phyloP scores from a whole-genome alignment of 2,329 filamentous ascomycete species.

The Apiospora marii region DNA sequence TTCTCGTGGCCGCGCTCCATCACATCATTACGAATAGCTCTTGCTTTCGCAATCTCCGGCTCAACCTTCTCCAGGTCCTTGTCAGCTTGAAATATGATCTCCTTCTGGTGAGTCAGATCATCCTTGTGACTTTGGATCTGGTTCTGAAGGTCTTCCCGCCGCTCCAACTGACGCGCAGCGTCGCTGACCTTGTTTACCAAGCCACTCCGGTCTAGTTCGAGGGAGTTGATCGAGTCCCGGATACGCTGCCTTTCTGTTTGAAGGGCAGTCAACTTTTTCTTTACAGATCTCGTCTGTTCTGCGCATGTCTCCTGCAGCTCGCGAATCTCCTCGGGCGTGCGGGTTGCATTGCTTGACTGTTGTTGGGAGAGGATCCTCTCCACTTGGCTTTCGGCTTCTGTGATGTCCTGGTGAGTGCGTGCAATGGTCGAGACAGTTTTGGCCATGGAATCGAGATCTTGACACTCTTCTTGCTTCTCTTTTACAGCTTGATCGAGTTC shows the following conservation, averaged over 20 bases:
- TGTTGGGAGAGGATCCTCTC: conserved; percentile 79
- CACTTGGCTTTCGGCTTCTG: conserved; percentile 75
- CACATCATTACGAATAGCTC: conserved; percentile 79
- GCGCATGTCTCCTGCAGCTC: conserved; percentile 72
- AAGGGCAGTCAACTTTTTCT: conserved; percentile 70
- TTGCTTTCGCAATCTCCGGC: conserved; percentile 78
- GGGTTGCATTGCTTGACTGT: conserved; percentile 67
- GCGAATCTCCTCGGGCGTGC: conserved; percentile 85
- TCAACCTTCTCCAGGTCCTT: conserved; percentile 76
- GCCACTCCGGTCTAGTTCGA: conserved; percentile 83
- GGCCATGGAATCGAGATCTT: conserved; percentile 77
- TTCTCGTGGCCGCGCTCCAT: conserved; percentile 74
- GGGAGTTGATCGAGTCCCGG: conserved; percentile 69
- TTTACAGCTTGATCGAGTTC: conserved; percentile 72
- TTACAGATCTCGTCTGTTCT: conserved; percentile 72
- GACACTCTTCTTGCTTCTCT: conserved; percentile 69
- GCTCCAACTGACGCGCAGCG: conserved; percentile 78
- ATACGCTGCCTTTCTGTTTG: conserved; percentile 75
- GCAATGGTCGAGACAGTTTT: conserved; percentile 80
- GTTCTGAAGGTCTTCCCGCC: conserved; percentile 73
- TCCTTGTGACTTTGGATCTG: conserved; percentile 79
- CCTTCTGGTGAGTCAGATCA: conserved; percentile 72
- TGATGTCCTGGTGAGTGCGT: conserved; percentile 76
- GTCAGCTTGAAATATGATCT: conserved; percentile 74
- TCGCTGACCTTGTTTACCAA: conserved; percentile 75